These are phyloP conservation scores for Thuidium tamariscinum DNA, from an alignment of 225 moss, liverwort and hornwort genomes.

Conservation along the genomic window DNA sequence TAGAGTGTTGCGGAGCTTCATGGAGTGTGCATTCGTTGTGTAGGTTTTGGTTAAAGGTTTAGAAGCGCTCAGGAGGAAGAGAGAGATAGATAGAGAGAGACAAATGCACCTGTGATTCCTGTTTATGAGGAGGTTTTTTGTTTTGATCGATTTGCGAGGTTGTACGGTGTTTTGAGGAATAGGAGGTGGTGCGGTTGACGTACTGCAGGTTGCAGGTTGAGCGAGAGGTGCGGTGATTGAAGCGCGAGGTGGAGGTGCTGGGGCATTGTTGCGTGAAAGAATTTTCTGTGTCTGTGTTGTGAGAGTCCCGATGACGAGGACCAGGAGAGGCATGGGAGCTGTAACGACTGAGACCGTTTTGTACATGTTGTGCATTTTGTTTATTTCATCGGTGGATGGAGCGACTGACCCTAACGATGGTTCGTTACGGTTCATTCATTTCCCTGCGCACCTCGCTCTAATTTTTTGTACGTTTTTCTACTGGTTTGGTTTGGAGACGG, in stretches of 20 bases:
- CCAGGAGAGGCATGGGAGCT: neutral
- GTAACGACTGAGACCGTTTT: neutral
- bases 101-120: neutral
- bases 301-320: neutral
- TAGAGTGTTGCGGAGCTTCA: neutral
- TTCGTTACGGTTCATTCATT: neutral
- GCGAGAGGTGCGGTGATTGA: neutral
- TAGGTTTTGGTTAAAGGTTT: neutral
- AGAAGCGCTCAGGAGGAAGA: neutral
- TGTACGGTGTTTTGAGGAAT: neutral
- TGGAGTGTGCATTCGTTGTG: neutral
- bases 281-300: neutral
- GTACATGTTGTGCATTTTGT: neutral
- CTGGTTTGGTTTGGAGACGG: neutral
- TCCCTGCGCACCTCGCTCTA: neutral
- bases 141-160: neutral
- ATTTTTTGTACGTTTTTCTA: neutral
- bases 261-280: neutral
- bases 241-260: neutral
- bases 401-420: constrained; percentile 25
- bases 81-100: neutral
- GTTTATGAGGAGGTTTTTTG: neutral
- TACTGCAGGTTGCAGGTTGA: neutral
- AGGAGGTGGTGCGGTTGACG: neutral
- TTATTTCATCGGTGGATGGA: neutral